Conservation (phyloP, 495 filamentous ascomycete genomes). For the Podospora pseudocomata region DNA sequence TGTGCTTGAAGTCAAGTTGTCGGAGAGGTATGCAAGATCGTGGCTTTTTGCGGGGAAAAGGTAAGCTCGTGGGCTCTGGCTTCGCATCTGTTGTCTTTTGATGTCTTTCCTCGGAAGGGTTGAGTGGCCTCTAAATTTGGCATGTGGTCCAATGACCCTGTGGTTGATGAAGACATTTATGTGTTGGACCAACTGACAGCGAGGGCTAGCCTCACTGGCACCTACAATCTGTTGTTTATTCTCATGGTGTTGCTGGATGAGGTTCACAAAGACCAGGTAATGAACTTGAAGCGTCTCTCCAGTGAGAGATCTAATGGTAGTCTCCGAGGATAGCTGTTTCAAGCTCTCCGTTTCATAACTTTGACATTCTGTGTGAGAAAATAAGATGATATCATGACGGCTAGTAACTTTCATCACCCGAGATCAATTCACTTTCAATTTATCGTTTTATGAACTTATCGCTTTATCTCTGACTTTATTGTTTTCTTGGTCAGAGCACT, state of each 20-base stretch:
- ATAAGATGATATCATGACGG: background rate
- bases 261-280: too few relatives aligned
- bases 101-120: background rate
- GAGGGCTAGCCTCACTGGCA: background rate
- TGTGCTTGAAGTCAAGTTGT: background rate
- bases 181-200: background rate
- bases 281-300: too few relatives aligned
- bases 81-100: background rate
- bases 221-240: background rate
- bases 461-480: background rate
- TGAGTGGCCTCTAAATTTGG: background rate
- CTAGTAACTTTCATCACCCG: background rate
- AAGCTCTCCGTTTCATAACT: background rate
- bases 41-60: background rate
- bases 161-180: background rate
- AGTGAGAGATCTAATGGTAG: background rate
- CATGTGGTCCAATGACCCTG: background rate
- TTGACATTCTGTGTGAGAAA: background rate
- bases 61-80: background rate
- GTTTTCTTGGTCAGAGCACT: background rate
- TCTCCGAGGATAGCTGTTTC: background rate
- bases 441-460: background rate
- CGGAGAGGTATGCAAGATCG: background rate
- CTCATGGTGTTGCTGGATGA: background rate
- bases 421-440: background rate